Percentiles rank a stretch among this genome's conserved stretches.
Conservation (phyloP, 345 rosid genomes). For the Litchi chinensis region DNA sequence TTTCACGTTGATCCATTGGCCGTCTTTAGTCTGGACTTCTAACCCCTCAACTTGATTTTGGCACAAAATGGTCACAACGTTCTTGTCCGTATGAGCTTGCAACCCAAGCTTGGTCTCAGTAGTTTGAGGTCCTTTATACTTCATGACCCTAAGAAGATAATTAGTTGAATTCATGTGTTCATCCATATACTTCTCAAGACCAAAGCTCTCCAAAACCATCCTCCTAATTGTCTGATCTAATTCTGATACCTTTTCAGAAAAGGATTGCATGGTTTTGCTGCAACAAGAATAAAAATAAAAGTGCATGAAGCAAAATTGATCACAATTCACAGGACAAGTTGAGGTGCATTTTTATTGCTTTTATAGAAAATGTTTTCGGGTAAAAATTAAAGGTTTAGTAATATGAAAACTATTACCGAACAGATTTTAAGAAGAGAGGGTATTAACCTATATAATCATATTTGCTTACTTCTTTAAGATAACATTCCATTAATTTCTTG, state of each 20-base stretch:
- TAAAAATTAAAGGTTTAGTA: too few relatives aligned
- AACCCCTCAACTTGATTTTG: slow-evolving; percentile 68
- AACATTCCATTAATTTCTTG: too few relatives aligned
- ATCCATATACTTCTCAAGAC: slow-evolving; percentile 47
- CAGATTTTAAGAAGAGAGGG: too few relatives aligned
- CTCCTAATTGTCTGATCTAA: slow-evolving; percentile 46
- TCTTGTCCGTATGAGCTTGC: slow-evolving; percentile 55
- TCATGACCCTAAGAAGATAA: slow-evolving; percentile 58
- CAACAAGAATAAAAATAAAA: neutral
- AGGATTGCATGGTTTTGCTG: slow-evolving; percentile 43
- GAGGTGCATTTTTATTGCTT: too few relatives aligned
- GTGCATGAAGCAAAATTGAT: too few relatives aligned
- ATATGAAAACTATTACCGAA: too few relatives aligned
- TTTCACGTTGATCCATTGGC: slow-evolving; percentile 51
- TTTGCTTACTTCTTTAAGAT: too few relatives aligned
- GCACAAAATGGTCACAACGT: slow-evolving; percentile 57
- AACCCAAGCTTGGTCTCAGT: slow-evolving; percentile 51
- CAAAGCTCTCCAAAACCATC: slow-evolving; percentile 61
- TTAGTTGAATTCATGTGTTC: slow-evolving; percentile 60
- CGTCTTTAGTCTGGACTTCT: slow-evolving; percentile 48
- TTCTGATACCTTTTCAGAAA: slow-evolving; percentile 40
- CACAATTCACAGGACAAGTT: too few relatives aligned
- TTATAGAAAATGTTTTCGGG: too few relatives aligned
- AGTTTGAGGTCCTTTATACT: slow-evolving; percentile 56
- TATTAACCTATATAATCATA: too few relatives aligned